A percentile compares a stretch with the other conserved stretches of the same genome.
phyloP scores from a whole-genome alignment of 371 early-diverging fungal genomes.

The Syncephalastrum monosporum region DNA sequence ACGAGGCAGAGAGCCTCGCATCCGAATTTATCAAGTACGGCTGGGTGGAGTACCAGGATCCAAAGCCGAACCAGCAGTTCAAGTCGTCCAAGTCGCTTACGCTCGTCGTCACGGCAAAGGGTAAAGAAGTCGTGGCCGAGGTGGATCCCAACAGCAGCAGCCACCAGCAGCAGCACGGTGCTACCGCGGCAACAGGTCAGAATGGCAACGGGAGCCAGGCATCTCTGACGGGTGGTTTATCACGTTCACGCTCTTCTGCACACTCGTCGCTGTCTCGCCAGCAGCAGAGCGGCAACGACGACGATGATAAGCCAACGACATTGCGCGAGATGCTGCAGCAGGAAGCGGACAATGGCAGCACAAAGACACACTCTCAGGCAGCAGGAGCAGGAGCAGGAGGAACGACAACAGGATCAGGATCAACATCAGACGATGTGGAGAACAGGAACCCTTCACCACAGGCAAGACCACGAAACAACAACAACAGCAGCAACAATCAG shows the following conservation, averaged over 20 bases:
- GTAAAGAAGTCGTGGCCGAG: slow-evolving; percentile 13
- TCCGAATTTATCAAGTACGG: slow-evolving; percentile 52
- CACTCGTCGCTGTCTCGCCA: too few relatives aligned
- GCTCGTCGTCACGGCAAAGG: slow-evolving; percentile 16
- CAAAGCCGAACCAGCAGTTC: slow-evolving; percentile 3
- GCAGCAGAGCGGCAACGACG: background rate
- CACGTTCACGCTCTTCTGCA: too few relatives aligned
- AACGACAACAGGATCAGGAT: too few relatives aligned
- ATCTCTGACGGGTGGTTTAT: too few relatives aligned
- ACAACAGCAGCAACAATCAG: slow-evolving; percentile 5
- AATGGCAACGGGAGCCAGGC: too few relatives aligned
- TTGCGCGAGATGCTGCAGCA: slow-evolving; percentile 24
- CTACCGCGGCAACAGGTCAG: slow-evolving; percentile 4
- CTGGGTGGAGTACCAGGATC: slow-evolving; percentile 51
- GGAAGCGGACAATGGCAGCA: slow-evolving; percentile 14
- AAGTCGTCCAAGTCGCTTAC: slow-evolving; percentile 10
- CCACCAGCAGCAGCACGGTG: slow-evolving; percentile 4
- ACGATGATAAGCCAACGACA: slow-evolving; percentile 19
- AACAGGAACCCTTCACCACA: too few relatives aligned
- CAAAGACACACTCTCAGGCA: too few relatives aligned
- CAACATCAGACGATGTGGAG: background rate
- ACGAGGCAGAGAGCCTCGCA: slow-evolving; percentile 59
- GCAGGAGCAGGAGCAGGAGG: too few relatives aligned
- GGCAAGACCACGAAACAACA: background rate
- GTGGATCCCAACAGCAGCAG: background rate